Percentiles rank a stretch among this genome's conserved stretches.
phyloP scores from a whole-genome alignment of 2,329 filamentous ascomycete genomes.

The Colletotrichum sojae region DNA sequence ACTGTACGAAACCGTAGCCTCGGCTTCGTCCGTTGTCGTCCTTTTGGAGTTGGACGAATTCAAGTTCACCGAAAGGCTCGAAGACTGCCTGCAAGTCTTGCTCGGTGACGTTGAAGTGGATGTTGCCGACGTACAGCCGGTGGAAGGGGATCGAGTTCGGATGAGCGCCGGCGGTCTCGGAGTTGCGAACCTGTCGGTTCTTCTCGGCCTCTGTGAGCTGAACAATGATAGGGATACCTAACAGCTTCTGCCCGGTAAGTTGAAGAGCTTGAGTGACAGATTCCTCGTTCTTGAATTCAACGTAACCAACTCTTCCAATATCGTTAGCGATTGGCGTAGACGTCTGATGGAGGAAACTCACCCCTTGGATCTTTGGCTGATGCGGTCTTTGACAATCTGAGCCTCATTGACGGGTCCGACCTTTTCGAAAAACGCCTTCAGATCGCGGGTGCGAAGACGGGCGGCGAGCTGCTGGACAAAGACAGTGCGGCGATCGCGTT shows the following conservation, averaged over 20 bases:
- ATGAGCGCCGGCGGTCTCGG: slow-evolving; percentile 76
- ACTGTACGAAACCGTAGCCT: slow-evolving; percentile 99
- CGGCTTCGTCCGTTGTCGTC: slow-evolving; percentile 92
- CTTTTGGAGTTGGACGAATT: slow-evolving; percentile 97
- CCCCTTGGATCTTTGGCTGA: slow-evolving; percentile 98
- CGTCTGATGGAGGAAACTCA: slow-evolving; percentile 63
- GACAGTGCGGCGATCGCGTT: slow-evolving; percentile 95
- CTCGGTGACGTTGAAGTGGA: slow-evolving; percentile 99
- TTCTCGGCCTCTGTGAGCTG: slow-evolving; percentile 99
- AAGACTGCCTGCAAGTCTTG: slow-evolving; percentile 96
- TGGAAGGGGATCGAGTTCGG: slow-evolving; percentile 94
- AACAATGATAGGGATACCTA: slow-evolving; percentile 98
- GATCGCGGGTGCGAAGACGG: slow-evolving; percentile 89
- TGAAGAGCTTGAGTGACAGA: slow-evolving; percentile 94
- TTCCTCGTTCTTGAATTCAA: slow-evolving; percentile 98
- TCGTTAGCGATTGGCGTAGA: slow-evolving; percentile 52
- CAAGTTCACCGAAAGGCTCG: slow-evolving; percentile 96
- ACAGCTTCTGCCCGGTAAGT: slow-evolving; percentile 97
- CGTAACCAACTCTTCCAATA: slow-evolving; percentile 87
- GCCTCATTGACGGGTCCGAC: slow-evolving; percentile 96
- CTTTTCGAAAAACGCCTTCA: slow-evolving; percentile 96
- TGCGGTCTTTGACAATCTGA: slow-evolving; percentile 97
- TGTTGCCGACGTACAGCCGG: slow-evolving; percentile 98
- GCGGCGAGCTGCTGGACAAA: slow-evolving; percentile 99
- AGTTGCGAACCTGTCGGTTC: slow-evolving; percentile 93